Evolutionary conservation across 2,329 filamentous ascomycete species (phyloP).

Genomic region (Beauveria pseudobassiana): DNA sequence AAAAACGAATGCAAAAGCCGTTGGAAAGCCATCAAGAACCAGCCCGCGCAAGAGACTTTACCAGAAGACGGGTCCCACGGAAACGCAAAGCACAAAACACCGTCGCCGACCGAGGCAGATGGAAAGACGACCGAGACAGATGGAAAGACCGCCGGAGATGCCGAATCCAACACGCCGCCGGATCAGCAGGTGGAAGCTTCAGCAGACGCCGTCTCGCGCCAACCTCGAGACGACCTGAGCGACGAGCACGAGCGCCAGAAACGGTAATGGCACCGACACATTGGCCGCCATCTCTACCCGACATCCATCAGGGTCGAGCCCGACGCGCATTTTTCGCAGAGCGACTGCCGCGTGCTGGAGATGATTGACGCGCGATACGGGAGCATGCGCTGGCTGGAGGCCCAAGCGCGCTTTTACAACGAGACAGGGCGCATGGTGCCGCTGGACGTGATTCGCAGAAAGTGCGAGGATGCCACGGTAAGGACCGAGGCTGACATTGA

Average conservation of each 20-base stretch:
- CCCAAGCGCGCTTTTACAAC: conserved; percentile 38
- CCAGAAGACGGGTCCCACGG: background rate
- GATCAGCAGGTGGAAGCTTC: background rate
- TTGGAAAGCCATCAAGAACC: background rate
- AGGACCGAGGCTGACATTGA: background rate
- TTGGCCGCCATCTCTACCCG: conserved; percentile 26
- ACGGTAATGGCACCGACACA: conserved; percentile 24
- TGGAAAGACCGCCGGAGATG: background rate
- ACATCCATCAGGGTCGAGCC: conserved; percentile 15
- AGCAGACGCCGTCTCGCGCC: background rate
- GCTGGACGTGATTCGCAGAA: conserved; percentile 28
- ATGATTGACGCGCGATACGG: conserved; percentile 26
- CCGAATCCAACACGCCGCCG: background rate
- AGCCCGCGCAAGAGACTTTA: background rate
- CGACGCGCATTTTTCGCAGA: conserved; percentile 20
- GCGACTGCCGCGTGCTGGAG: conserved; percentile 29
- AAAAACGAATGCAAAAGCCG: conserved; percentile 4
- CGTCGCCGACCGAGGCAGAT: background rate
- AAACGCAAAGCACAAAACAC: background rate
- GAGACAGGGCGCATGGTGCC: conserved; percentile 34
- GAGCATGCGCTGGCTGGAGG: conserved; percentile 30
- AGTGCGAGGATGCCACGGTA: conserved; percentile 16
- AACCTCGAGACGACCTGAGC: background rate
- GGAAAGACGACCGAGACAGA: background rate
- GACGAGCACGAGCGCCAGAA: conserved; percentile 17